These are phyloP conservation scores for Termitomyces sp. DNA, from an alignment of 768 basidiomycete species.

Conservation along the genomic window DNA sequence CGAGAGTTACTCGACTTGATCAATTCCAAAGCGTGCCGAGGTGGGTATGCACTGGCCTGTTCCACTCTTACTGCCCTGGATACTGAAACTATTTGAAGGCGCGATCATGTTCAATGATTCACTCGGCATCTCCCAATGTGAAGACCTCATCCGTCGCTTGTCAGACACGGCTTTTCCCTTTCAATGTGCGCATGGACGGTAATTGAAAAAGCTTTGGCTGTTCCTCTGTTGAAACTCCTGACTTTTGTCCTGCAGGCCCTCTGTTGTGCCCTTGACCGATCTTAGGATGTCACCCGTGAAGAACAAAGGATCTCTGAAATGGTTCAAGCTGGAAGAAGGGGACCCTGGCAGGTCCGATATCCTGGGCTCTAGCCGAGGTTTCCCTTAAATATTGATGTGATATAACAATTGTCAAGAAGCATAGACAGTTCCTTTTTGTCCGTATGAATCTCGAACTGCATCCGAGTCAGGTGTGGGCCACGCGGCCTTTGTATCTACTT, in stretches of 20 bases:
- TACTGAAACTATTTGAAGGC: constrained; percentile 42
- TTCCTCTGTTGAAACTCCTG: not conserved
- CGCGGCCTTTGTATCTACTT: constrained; percentile 4
- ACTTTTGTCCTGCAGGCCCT: constrained; percentile 26
- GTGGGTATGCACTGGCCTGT: constrained; percentile 34
- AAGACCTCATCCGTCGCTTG: constrained; percentile 62
- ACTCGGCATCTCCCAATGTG: constrained; percentile 64
- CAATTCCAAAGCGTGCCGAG: constrained; percentile 96
- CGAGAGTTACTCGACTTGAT: constrained; percentile 74
- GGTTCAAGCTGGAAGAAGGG: constrained; percentile 12
- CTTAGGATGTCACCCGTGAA: constrained; percentile 8
- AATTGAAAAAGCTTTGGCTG: constrained; percentile 12
- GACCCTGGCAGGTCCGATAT: not conserved
- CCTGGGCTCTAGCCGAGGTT: not conserved
- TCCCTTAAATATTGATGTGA: not conserved
- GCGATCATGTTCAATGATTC: constrained; percentile 97
- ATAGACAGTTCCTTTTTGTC: not conserved
- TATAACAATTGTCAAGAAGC: not conserved
- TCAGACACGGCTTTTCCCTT: constrained; percentile 80
- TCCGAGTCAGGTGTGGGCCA: not conserved
- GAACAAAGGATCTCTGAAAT: constrained; percentile 5
- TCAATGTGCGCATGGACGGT: constrained; percentile 96
- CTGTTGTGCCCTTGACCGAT: constrained; percentile 35
- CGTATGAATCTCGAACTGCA: not conserved
- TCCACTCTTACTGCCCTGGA: not conserved